phyloP scores from a whole-genome alignment of 179 eudicot species.

The Beta lomatogona region DNA sequence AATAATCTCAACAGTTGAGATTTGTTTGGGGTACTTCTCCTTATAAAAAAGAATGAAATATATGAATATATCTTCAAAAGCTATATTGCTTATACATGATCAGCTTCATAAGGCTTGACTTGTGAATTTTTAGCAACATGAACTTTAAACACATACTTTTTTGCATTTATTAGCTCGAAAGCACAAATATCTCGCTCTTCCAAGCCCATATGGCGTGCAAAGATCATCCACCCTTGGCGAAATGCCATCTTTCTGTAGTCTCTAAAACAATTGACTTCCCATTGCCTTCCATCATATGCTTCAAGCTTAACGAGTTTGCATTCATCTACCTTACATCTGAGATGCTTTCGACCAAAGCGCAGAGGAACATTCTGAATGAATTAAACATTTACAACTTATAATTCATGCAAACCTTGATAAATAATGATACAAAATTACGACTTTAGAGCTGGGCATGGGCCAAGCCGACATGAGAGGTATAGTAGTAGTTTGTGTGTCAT shows the following conservation, averaged over 20 bases:
- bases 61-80: not conserved
- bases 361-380: slow-evolving; percentile 23
- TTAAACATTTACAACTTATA: not conserved
- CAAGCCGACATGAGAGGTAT: not conserved
- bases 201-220: slow-evolving; percentile 17
- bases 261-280: slow-evolving; percentile 1
- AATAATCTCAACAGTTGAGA: no score
- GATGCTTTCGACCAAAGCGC: slow-evolving; percentile 9
- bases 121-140: slow-evolving; percentile 24
- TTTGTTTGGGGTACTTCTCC: no score
- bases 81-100: no score
- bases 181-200: slow-evolving; percentile 28
- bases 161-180: slow-evolving; percentile 20
- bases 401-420: not conserved
- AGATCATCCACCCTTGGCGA: slow-evolving; percentile 21
- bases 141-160: slow-evolving; percentile 23
- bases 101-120: not conserved
- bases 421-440: not conserved
- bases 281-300: slow-evolving; percentile 23
- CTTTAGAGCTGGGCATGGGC: no score
- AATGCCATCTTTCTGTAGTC: not conserved
- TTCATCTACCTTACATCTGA: not conserved
- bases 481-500: no score
- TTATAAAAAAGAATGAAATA: no score
- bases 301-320: not conserved